phyloP scores from a whole-genome alignment of 2,329 filamentous ascomycete genomes.

The Magnaporthales sp. region DNA sequence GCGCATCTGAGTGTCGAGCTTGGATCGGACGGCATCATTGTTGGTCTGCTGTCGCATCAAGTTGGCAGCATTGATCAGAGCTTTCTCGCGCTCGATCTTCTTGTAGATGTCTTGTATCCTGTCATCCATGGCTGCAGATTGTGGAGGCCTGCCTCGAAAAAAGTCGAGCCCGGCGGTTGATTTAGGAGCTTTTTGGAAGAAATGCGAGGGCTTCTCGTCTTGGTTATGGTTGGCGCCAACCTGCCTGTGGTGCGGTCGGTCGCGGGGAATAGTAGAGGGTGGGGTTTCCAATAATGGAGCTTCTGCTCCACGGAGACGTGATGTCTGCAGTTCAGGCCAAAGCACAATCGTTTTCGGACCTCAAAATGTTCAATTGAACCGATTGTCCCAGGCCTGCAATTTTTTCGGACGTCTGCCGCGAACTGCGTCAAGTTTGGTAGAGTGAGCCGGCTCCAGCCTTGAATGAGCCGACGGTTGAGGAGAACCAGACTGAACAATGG shows the following conservation, averaged over 20 bases:
- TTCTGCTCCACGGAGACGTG: background rate
- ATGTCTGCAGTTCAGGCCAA: background rate
- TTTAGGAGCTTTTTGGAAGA: background rate
- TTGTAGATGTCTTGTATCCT: slow-evolving; percentile 72
- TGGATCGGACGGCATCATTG: slow-evolving; percentile 83
- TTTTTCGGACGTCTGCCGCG: background rate
- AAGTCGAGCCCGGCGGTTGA: background rate
- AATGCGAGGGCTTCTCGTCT: background rate
- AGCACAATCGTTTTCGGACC: background rate
- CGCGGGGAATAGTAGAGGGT: background rate
- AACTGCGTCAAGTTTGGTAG: background rate
- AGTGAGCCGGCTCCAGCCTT: background rate
- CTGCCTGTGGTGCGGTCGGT: background rate
- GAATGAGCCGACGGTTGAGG: background rate
- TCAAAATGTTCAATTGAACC: background rate
- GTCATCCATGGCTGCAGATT: slow-evolving; percentile 46
- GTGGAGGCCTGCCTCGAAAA: background rate
- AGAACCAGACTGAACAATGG: background rate
- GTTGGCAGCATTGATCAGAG: slow-evolving; percentile 87
- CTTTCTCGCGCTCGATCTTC: slow-evolving; percentile 98
- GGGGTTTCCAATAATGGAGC: background rate
- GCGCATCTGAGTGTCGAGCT: slow-evolving; percentile 88
- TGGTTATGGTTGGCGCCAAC: background rate
- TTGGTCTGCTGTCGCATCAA: slow-evolving; percentile 93
- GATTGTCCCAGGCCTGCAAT: background rate